A percentile compares a stretch with the other conserved stretches of the same genome.
phyloP scores from a whole-genome alignment of 2,329 filamentous ascomycete genomes.

The Capronia americana region DNA sequence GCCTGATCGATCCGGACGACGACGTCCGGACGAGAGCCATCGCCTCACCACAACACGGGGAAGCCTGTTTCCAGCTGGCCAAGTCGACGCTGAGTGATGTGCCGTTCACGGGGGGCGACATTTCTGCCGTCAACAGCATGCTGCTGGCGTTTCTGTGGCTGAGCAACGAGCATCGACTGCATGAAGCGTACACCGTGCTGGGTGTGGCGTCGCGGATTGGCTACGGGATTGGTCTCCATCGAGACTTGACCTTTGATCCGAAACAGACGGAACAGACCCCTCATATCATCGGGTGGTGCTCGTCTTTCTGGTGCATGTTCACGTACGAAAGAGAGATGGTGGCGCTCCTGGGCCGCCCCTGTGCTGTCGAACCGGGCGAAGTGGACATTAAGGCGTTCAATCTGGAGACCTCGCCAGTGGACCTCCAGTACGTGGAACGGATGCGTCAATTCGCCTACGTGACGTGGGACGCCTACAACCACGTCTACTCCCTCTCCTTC shows the following conservation, averaged over 20 bases:
- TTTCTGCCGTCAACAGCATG: constrained; percentile 26
- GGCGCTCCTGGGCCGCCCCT: constrained; percentile 21
- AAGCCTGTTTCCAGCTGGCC: constrained; percentile 26
- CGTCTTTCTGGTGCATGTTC: constrained; percentile 18
- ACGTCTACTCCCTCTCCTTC: constrained; percentile 25
- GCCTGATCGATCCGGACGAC: constrained; percentile 24
- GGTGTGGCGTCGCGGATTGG: constrained; percentile 21
- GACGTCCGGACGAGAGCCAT: constrained; percentile 13
- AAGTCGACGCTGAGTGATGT: constrained; percentile 21
- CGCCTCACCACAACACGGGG: constrained; percentile 11
- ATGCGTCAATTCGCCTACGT: constrained; percentile 29
- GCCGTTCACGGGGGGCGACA: constrained; percentile 28
- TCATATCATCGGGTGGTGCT: constrained; percentile 19
- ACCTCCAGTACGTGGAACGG: constrained; percentile 26
- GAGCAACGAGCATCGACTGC: constrained; percentile 26
- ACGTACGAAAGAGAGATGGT: constrained; percentile 22
- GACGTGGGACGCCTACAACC: constrained; percentile 24
- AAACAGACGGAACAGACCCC: constrained; percentile 6
- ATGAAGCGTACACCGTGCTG: constrained; percentile 29
- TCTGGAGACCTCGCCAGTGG: constrained; percentile 56
- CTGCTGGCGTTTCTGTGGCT: constrained; percentile 28
- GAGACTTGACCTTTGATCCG: constrained; percentile 14
- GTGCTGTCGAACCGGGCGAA: constrained; percentile 20
- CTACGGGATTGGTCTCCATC: constrained; percentile 29
- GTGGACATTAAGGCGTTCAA: constrained; percentile 69